These are phyloP conservation scores for Paraphaeosphaeria minitans DNA, from an alignment of 2,329 filamentous ascomycete species.

Conservation along the genomic window DNA sequence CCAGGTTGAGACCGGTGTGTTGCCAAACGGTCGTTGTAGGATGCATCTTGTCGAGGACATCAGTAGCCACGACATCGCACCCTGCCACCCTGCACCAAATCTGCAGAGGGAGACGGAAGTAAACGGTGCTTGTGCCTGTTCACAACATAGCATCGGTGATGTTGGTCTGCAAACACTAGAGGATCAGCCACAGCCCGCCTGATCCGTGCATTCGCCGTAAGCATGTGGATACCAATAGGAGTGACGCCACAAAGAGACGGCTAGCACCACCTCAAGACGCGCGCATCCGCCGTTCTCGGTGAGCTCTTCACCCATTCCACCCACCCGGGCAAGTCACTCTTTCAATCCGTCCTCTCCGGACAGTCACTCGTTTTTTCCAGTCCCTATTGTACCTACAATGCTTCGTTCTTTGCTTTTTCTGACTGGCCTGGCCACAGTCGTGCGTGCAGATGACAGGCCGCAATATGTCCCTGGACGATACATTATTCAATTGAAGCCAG, in stretches of 20 bases:
- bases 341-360: background rate
- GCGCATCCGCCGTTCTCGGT: background rate
- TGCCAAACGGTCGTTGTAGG: background rate
- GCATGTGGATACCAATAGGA: slow-evolving; percentile 5
- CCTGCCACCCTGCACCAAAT: background rate
- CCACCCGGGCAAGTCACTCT: slow-evolving; percentile 2
- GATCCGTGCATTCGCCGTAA: slow-evolving; percentile 6
- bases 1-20: background rate
- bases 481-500: slow-evolving; percentile 47
- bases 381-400: background rate
- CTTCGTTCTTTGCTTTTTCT: slow-evolving; percentile 7
- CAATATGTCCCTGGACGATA: slow-evolving; percentile 42
- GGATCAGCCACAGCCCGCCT: background rate
- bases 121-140: background rate
- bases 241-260: background rate
- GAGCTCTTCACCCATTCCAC: background rate
- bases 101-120: background rate
- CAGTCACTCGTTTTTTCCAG: background rate
- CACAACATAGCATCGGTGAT: background rate
- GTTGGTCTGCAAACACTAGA: background rate
- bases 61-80: background rate
- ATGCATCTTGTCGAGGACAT: background rate
- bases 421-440: background rate
- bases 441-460: slow-evolving; percentile 1
- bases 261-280: background rate